These are phyloP conservation scores for Alloascoidea africana DNA, from an alignment of 805 yeast species.

Conservation along the genomic window DNA sequence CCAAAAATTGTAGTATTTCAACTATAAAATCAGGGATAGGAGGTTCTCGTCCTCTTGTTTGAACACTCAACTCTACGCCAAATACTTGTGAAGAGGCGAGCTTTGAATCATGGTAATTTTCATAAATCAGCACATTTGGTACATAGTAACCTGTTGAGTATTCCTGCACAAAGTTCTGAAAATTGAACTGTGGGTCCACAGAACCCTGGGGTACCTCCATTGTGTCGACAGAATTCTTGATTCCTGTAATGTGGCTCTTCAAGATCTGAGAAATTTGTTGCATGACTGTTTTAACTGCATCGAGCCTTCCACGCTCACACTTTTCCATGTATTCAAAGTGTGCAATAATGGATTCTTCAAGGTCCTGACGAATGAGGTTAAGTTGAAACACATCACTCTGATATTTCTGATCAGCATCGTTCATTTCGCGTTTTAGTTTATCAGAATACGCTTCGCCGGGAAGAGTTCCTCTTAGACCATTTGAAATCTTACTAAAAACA, in stretches of 20 bases:
- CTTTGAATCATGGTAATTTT: constrained; percentile 46
- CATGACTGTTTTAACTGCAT: constrained; percentile 1
- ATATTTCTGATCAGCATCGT: neutral
- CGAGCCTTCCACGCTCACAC: neutral
- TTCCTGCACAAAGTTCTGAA: constrained; percentile 34
- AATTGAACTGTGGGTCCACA: constrained; percentile 39
- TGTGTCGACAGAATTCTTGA: neutral
- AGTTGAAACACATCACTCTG: neutral
- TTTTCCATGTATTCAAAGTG: constrained; percentile 2
- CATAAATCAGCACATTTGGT: constrained; percentile 45
- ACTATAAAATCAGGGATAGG: constrained; percentile 20
- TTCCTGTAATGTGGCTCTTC: neutral
- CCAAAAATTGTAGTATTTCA: neutral
- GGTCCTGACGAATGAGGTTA: neutral
- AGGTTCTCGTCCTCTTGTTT: neutral
- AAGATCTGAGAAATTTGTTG: constrained; percentile 2
- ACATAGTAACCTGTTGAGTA: constrained; percentile 44
- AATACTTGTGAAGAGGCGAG: constrained; percentile 32
- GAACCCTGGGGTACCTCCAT: constrained; percentile 29
- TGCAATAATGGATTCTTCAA: constrained; percentile 1
- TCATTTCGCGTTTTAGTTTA: neutral
- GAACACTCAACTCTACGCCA: constrained; percentile 38
- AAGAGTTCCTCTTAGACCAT: neutral
- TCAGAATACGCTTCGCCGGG: neutral
- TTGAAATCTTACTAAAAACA: neutral